Evolutionary conservation across 2,329 filamentous ascomycete genomes (phyloP), one percentile per base, ranked within the genome.

Genomic region (Aspergillus vadensis): DNA sequence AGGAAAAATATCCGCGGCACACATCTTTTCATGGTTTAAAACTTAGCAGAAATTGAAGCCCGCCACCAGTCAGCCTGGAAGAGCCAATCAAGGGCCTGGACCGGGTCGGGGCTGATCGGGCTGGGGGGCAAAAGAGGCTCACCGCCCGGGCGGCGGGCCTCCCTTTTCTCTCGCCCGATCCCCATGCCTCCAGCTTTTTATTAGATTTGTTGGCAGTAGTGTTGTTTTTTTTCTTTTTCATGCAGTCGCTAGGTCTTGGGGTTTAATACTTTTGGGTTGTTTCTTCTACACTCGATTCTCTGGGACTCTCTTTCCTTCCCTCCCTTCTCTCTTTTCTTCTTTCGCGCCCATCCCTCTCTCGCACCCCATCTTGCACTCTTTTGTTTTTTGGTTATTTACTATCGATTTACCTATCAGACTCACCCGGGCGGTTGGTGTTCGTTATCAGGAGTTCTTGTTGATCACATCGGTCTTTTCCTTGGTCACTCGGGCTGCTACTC

Each of bases 301-400:
- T 63, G 59, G 59, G 57, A 48, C 64, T 57, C 63, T 63, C 57
- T 58, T 64, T 62, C 63, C 62, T 65, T 65, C 63, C 55, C 58
- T 55, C n/a, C 47, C 58, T 55, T 55, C 51, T 49, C 62, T 55
- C 36, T 58, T 50, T 57, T 60, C 62, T 51, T 56, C 50, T 43
- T 52, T 54, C 21, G 59, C 49, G 43, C 57, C 52, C 54, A 57
- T 60, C 65, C 47, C 48, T 61, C 58, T 64, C 52, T 55, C 38
- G 5, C 38, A 38, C 23, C 21, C 51, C 25, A 38, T 21, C 41
- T 41, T 23, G 58, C 61, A 58, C 47, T 36, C 39, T 36, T 36
- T 36, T 36, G 55, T 49, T 60, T 63, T 58, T 65, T 59, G 60
- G 61, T 57, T 62, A 55, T 44, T 48, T 57, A 44, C 14, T 19